These are phyloP conservation scores for Eucalyptus cladocalyx DNA, from an alignment of 345 rosid species.

Conservation along the genomic window DNA sequence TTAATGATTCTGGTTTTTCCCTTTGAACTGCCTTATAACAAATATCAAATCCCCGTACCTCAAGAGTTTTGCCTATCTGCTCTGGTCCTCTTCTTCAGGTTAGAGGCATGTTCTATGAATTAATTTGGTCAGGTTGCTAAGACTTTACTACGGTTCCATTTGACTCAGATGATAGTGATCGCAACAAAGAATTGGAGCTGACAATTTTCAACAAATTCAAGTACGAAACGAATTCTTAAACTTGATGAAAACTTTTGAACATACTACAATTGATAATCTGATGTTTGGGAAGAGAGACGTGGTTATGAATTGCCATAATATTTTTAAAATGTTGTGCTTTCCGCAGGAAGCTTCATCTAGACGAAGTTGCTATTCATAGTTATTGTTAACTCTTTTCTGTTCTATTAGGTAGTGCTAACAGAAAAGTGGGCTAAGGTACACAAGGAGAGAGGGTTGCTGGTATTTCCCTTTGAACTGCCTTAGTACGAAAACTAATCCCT, in stretches of 20 bases:
- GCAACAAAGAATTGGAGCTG: not conserved
- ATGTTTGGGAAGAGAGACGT: not conserved
- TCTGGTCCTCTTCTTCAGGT: not conserved
- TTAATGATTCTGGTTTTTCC: not conserved
- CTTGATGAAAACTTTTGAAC: not conserved
- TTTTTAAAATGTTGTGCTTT: not conserved
- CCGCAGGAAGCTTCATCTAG: not conserved
- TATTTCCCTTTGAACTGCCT: not conserved
- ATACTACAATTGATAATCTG: not conserved
- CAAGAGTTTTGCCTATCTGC: not conserved
- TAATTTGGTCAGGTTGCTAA: not conserved
- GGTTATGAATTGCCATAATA: not conserved
- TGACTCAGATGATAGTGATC: not conserved
- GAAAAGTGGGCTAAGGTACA: slow-evolving; percentile 69
- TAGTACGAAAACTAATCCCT: not conserved
- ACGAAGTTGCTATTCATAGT: not conserved
- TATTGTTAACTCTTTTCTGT: not conserved
- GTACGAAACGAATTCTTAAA: not conserved
- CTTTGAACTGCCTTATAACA: not conserved
- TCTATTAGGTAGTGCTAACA: slow-evolving; percentile 55
- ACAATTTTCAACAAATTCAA: not conserved
- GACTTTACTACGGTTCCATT: not conserved
- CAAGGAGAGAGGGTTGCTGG: slow-evolving; percentile 33
- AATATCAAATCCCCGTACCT: not conserved
- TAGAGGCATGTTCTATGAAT: not conserved